Evolutionary conservation across 305 asterid species (phyloP).

Genomic region (Rubia tinctorum): DNA sequence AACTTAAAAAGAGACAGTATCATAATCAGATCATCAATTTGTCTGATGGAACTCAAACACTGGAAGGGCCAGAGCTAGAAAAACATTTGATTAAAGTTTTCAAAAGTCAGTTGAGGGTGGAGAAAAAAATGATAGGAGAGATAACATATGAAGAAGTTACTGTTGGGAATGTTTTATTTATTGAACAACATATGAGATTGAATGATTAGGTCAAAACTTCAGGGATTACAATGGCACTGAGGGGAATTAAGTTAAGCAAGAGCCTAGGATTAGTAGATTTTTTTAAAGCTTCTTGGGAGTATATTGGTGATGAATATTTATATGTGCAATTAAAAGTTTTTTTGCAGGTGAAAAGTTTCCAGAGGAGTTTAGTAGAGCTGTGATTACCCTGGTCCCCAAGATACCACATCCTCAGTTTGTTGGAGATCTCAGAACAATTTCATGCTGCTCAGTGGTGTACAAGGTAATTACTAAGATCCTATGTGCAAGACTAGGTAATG

Average conservation of each 20-base stretch:
- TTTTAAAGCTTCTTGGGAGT: background rate
- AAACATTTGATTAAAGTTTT: too few relatives aligned
- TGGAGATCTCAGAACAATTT: background rate
- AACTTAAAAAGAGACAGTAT: too few relatives aligned
- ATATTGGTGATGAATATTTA: too few relatives aligned
- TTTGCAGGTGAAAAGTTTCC: background rate
- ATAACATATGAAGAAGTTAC: too few relatives aligned
- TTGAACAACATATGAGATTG: too few relatives aligned
- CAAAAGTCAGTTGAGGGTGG: too few relatives aligned
- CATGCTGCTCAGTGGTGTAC: background rate
- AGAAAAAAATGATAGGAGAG: too few relatives aligned
- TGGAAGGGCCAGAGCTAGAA: too few relatives aligned
- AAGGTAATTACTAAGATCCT: background rate
- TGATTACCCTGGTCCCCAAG: background rate
- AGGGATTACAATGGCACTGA: background rate
- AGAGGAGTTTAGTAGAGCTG: background rate
- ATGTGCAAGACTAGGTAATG: background rate
- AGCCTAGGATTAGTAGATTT: background rate
- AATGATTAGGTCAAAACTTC: too few relatives aligned
- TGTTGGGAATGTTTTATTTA: too few relatives aligned
- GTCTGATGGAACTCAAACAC: too few relatives aligned
- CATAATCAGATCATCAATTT: too few relatives aligned
- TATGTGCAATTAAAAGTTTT: background rate
- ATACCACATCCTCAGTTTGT: background rate
- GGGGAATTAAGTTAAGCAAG: background rate